Percentiles rank a stretch among this genome's conserved stretches.
Conservation (phyloP, 371 early-diverging fungal species). For the Syncephalis fuscata region DNA sequence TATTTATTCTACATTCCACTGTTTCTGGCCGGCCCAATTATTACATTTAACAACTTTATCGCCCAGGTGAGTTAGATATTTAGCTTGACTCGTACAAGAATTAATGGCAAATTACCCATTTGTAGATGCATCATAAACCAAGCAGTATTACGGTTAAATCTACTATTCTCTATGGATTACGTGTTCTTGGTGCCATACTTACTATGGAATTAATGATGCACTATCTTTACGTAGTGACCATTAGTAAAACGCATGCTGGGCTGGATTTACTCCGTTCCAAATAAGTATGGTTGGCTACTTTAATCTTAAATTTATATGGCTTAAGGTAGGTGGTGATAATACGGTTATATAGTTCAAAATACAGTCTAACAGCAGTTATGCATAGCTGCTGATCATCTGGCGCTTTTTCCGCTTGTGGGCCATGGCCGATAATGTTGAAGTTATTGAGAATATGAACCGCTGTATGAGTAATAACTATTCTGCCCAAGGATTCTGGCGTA, state of each 20-base stretch:
- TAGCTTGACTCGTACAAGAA: no score
- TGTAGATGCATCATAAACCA: no score
- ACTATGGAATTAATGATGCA: conserved; percentile 77
- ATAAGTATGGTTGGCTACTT: conserved; percentile 66
- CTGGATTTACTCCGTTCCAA: conserved; percentile 45
- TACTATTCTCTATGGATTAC: conserved; percentile 22
- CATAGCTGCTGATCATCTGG: conserved; percentile 42
- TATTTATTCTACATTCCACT: conserved; percentile 81
- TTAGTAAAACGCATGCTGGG: conserved; percentile 71
- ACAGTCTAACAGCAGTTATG: background rate
- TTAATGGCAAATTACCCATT: no score
- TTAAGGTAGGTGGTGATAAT: conserved; percentile 32
- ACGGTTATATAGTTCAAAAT: background rate
- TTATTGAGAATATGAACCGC: conserved; percentile 81
- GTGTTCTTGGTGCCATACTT: conserved; percentile 27
- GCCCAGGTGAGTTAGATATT: conserved; percentile 38
- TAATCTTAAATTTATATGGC: conserved; percentile 77
- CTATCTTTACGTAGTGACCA: conserved; percentile 67
- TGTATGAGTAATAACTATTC: conserved; percentile 91
- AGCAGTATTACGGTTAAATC: conserved; percentile 15
- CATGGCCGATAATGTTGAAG: conserved; percentile 64
- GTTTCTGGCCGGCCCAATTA: conserved; percentile 88
- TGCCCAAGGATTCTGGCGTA: conserved; percentile 76
- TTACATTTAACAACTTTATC: conserved; percentile 81
- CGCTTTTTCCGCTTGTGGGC: conserved; percentile 89